These are phyloP conservation scores for Xanthoparmelia taractica DNA, from an alignment of 495 filamentous ascomycete species.

Conservation along the genomic window DNA sequence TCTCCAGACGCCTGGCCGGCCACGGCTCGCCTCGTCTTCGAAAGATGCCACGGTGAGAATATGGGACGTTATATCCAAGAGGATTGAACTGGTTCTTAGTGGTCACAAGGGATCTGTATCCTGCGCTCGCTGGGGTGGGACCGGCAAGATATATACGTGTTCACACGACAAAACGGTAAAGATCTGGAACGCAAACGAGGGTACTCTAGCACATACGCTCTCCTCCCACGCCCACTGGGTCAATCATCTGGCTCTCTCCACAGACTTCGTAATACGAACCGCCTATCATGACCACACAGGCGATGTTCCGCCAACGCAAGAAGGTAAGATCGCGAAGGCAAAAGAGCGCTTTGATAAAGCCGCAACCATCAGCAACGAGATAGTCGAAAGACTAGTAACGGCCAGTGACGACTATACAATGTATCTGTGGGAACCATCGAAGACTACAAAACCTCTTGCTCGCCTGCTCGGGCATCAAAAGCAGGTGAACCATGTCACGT, in stretches of 20 bases:
- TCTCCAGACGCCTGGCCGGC: slow-evolving; percentile 61
- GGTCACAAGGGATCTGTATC: slow-evolving; percentile 84
- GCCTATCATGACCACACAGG: slow-evolving; percentile 80
- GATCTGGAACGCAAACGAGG: slow-evolving; percentile 76
- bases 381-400: slow-evolving; percentile 80
- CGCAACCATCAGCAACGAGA: slow-evolving; percentile 66
- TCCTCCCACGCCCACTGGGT: slow-evolving; percentile 87
- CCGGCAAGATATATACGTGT: slow-evolving; percentile 73
- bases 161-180: slow-evolving; percentile 94
- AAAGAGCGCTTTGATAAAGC: slow-evolving; percentile 81
- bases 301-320: slow-evolving; percentile 56
- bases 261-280: slow-evolving; percentile 82
- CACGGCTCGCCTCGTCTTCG: slow-evolving; percentile 76
- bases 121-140: slow-evolving; percentile 93
- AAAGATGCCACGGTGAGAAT: slow-evolving; percentile 86
- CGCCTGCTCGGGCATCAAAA: slow-evolving; percentile 90
- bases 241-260: slow-evolving; percentile 91
- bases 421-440: slow-evolving; percentile 86
- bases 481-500: slow-evolving; percentile 89
- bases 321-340: slow-evolving; percentile 67
- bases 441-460: slow-evolving; percentile 74
- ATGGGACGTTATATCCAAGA: slow-evolving; percentile 73
- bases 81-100: slow-evolving; percentile 71
- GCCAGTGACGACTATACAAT: slow-evolving; percentile 95
- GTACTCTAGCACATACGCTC: slow-evolving; percentile 70